Evolutionary conservation across 345 rosid genomes (phyloP).

Genomic region (Anastatica hierochuntica): DNA sequence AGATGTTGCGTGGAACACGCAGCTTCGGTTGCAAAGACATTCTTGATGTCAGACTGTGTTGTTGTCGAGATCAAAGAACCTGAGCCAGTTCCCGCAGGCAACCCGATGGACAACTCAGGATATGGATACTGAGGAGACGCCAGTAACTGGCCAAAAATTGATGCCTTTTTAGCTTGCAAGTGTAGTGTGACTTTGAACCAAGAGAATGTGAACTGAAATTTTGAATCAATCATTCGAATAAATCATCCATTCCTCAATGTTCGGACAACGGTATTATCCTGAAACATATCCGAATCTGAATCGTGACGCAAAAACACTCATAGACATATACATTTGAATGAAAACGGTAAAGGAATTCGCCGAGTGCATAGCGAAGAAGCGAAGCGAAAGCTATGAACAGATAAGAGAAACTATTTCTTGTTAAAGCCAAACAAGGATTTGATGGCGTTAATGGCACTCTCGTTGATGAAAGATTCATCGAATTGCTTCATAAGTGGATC

Average conservation of each 20-base stretch:
- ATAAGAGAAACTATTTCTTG: slow-evolving; percentile 39
- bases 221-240: slow-evolving; percentile 15
- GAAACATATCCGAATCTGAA: too few relatives aligned
- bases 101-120: slow-evolving; percentile 94
- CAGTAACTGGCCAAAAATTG: background rate
- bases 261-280: too few relatives aligned
- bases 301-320: too few relatives aligned
- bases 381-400: slow-evolving; percentile 18
- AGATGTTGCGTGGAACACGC: slow-evolving; percentile 99
- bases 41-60: slow-evolving; percentile 97
- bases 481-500: slow-evolving; percentile 65
- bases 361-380: slow-evolving; percentile 1
- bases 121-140: slow-evolving; percentile 31
- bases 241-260: slow-evolving; percentile 10
- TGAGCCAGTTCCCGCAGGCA: slow-evolving; percentile 55
- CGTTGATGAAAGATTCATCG: slow-evolving; percentile 93
- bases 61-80: slow-evolving; percentile 98
- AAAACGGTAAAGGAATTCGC: too few relatives aligned
- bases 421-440: slow-evolving; percentile 80
- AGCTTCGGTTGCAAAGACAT: slow-evolving; percentile 91
- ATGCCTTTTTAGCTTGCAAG: slow-evolving; percentile 11
- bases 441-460: slow-evolving; percentile 84
- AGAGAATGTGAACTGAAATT: slow-evolving; percentile 24
- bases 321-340: too few relatives aligned
- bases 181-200: slow-evolving; percentile 22